Percentiles rank a stretch among this genome's conserved stretches.
Conservation (phyloP, 495 filamentous ascomycete genomes). For the Chaetomium fimeti region DNA sequence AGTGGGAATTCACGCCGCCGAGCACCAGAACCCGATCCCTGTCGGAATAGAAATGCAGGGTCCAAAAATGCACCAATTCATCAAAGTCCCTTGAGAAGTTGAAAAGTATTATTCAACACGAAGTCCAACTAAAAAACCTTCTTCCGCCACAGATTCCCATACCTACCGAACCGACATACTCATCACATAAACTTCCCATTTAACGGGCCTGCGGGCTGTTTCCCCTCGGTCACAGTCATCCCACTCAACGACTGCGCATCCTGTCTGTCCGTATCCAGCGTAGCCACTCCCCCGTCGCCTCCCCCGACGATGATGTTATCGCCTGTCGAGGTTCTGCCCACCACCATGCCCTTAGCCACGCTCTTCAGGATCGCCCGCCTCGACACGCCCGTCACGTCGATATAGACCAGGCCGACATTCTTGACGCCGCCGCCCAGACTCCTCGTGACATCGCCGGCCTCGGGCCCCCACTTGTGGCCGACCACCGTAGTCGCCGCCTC, state of each 20-base stretch:
- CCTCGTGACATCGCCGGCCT: slow-evolving; percentile 72
- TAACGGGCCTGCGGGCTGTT: slow-evolving; percentile 27
- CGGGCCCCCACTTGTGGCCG: slow-evolving; percentile 75
- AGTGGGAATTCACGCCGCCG: background rate
- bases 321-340: slow-evolving; percentile 81
- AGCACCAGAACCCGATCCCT: too few species aligned
- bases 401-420: slow-evolving; percentile 97
- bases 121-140: background rate
- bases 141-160: background rate
- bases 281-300: slow-evolving; percentile 57
- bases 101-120: background rate
- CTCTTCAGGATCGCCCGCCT: slow-evolving; percentile 83
- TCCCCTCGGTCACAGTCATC: slow-evolving; percentile 31
- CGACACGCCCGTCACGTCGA: slow-evolving; percentile 90
- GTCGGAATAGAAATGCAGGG: too few species aligned
- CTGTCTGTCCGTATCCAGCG: slow-evolving; percentile 8
- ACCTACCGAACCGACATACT: background rate
- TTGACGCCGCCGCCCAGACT: slow-evolving; percentile 80
- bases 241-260: slow-evolving; percentile 22
- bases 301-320: slow-evolving; percentile 81
- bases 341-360: slow-evolving; percentile 98
- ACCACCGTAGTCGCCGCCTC: slow-evolving; percentile 78
- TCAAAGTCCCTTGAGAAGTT: background rate
- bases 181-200: slow-evolving; percentile 21
- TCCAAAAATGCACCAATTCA: background rate